Evolutionary conservation across 75 land plant genomes (phyloP), one percentile per base, ranked within the genome.

Genomic region (Picea glauca): DNA sequence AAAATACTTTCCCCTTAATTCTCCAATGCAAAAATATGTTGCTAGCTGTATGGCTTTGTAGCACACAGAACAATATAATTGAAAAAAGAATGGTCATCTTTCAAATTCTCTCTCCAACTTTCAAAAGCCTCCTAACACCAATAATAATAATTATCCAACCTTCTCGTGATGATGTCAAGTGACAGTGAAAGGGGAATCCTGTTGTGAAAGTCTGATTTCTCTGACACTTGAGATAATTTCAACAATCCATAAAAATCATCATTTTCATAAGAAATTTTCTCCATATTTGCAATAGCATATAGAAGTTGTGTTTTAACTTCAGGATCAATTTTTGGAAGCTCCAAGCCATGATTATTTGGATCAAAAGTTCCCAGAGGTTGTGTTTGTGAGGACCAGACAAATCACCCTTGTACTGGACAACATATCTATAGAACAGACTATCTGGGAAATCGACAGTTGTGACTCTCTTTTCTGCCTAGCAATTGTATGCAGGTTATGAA

Each of bases 321-420:
- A 31, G 79, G 72, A 74, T 91, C 95, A 76, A 96, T 92, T 30
- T 79, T 89, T 50, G 89, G 98, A 30, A 84, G 86, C 50, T 87
- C 88, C 88, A 90, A 91, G 46, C 76, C 76, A 38, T 79, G 78
- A 70, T 84, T 81, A 85, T 77, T 81, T 57, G 78, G 58, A 67
- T 92, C 93, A 84, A 81, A 86, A 94, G 92, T 79, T 96, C 99
- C 99, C 99, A 96, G 17, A 98, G 99, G 80, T 92, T 91, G 74
- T 96, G 99, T 0, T 23, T 46, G 60, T 85, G 85, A n/a, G 81
- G 82, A n/a, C 80, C 87, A 23, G 83, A 73, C 9, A 75, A 18
- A 58, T 88, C 90, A 66, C 68, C 65, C 61, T 83, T 94, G 83
- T 96, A 94, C 58, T 76, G 87, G 30, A 94, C 84, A 17, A 62